Percentiles rank a stretch among this genome's conserved stretches.
Evolutionary conservation across 208 protist species (phyloP).

Genomic region (Jaenimonas drosophilae): DNA sequence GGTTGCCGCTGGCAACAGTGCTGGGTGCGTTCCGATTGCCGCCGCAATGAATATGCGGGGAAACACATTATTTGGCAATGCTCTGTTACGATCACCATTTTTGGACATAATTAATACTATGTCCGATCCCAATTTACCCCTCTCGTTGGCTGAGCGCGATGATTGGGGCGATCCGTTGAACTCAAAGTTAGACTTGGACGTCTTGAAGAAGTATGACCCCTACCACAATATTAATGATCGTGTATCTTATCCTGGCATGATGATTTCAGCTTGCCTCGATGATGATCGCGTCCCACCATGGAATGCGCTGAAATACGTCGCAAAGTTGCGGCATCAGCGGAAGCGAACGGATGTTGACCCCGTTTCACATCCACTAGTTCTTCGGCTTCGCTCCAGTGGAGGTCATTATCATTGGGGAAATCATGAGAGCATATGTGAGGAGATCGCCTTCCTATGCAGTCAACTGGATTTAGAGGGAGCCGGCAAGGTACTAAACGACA

Average conservation of each 20-base stretch:
- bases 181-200: constrained; percentile 41
- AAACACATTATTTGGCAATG: constrained; percentile 77
- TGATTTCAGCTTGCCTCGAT: constrained; percentile 83
- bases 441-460: constrained; percentile 77
- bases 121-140: constrained; percentile 80
- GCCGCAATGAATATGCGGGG: constrained; percentile 89
- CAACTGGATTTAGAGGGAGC: constrained; percentile 79
- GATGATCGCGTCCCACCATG: constrained; percentile 86
- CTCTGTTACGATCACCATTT: constrained; percentile 86
- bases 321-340: constrained; percentile 76
- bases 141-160: constrained; percentile 86
- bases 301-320: constrained; percentile 87
- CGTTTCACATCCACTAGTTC: constrained; percentile 50
- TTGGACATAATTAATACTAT: constrained; percentile 93
- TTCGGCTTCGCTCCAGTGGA: constrained; percentile 55
- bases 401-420: constrained; percentile 84
- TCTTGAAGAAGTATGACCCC: constrained; percentile 71
- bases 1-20: constrained; percentile 84
- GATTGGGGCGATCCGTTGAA: constrained; percentile 93
- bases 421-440: constrained; percentile 76
- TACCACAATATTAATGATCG: constrained; percentile 90
- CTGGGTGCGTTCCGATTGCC: constrained; percentile 91
- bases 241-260: constrained; percentile 85
- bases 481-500: constrained; percentile 80
- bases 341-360: constrained; percentile 60